Conservation (phyloP, 352 stramenopile genomes). For the Globisporangium abappressorium region DNA sequence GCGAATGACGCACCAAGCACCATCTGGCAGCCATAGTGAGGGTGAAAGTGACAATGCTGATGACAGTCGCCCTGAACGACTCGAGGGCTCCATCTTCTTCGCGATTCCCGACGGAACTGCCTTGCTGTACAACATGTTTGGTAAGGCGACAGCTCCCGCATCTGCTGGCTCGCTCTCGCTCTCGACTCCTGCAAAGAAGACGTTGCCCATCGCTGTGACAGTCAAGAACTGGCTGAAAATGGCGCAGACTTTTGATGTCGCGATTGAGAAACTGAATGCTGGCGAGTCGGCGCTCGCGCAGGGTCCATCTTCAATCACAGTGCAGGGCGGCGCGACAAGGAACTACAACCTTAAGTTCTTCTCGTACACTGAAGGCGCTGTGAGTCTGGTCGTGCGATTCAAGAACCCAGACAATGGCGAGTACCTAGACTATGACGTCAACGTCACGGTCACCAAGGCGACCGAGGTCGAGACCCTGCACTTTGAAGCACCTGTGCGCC, state of each 20-base stretch:
- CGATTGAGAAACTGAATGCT: conserved; percentile 41
- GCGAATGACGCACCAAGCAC: conserved; percentile 64
- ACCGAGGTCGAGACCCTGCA: conserved; percentile 73
- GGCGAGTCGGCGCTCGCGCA: conserved; percentile 55
- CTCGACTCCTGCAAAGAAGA: conserved; percentile 79
- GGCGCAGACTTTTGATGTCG: conserved; percentile 76
- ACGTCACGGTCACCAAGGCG: conserved; percentile 52
- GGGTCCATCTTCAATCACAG: conserved; percentile 62
- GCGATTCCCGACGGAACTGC: conserved; percentile 88
- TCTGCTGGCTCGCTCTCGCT: conserved; percentile 34
- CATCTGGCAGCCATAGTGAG: background rate
- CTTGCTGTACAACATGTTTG: conserved; percentile 84
- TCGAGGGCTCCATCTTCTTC: conserved; percentile 87
- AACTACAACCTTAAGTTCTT: conserved; percentile 89
- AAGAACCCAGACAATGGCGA: conserved; percentile 82
- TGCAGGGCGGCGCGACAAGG: conserved; percentile 49
- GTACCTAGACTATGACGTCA: conserved; percentile 74
- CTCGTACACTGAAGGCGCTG: conserved; percentile 77
- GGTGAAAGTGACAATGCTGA: conserved; percentile 19
- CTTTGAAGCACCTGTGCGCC: conserved; percentile 83
- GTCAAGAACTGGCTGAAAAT: conserved; percentile 89
- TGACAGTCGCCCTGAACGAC: conserved; percentile 38
- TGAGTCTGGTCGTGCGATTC: conserved; percentile 64
- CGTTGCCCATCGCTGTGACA: conserved; percentile 56
- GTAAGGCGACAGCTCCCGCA: conserved; percentile 62